phyloP scores from a whole-genome alignment of 2,329 filamentous ascomycete species.

The Trichoderma harzianum region DNA sequence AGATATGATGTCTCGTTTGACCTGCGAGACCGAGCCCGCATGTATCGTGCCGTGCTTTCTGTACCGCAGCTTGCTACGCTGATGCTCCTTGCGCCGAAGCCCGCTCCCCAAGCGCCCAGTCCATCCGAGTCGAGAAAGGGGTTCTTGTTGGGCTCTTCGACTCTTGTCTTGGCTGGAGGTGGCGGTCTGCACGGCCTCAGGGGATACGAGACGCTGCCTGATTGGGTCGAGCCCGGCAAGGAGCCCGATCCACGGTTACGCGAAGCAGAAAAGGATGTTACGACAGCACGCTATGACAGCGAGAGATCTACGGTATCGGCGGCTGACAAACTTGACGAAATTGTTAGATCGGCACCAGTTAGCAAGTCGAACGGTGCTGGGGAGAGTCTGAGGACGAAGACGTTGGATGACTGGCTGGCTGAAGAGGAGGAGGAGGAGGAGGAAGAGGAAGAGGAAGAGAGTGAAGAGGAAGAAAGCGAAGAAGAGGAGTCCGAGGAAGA shows the following conservation, averaged over 20 bases:
- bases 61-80: slow-evolving; percentile 85
- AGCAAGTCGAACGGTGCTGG: slow-evolving; percentile 47
- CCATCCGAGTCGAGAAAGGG: slow-evolving; percentile 80
- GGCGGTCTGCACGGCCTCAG: slow-evolving; percentile 68
- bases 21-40: slow-evolving; percentile 81
- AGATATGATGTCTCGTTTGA: slow-evolving; percentile 95
- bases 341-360: slow-evolving; percentile 37
- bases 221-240: slow-evolving; percentile 76
- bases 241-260: slow-evolving; percentile 77
- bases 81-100: slow-evolving; percentile 89
- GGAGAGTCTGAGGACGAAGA: slow-evolving; percentile 64
- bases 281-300: slow-evolving; percentile 32
- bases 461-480: slow-evolving; percentile 46
- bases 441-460: slow-evolving; percentile 48
- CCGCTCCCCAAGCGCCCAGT: slow-evolving; percentile 83
- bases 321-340: slow-evolving; percentile 61
- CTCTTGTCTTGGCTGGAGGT: slow-evolving; percentile 76
- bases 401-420: slow-evolving; percentile 88
- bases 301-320: slow-evolving; percentile 49
- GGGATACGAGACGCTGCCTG: slow-evolving; percentile 76
- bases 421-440: slow-evolving; percentile 62
- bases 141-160: slow-evolving; percentile 78
- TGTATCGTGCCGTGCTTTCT: slow-evolving; percentile 80
- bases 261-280: slow-evolving; percentile 47
- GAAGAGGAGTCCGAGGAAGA: slow-evolving; percentile 46